A percentile compares a stretch with the other conserved stretches of the same genome.
phyloP scores from a whole-genome alignment of 225 moss, liverwort and hornwort species.

The Bryoerythrophyllum caledonicum region DNA sequence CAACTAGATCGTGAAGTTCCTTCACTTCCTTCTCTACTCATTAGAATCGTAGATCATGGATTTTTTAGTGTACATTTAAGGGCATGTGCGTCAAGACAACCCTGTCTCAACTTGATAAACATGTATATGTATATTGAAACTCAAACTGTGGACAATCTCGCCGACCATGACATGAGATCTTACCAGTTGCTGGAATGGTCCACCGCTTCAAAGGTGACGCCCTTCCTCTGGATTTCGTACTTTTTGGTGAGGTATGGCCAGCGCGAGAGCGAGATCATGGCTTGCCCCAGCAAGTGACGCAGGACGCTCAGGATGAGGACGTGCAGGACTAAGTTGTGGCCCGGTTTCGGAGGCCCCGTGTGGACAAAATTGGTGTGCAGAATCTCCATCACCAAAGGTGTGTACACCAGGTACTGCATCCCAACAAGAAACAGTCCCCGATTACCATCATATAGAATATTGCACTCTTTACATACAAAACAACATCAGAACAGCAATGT shows the following conservation, averaged over 20 bases:
- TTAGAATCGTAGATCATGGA: too few species aligned
- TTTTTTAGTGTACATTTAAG: too few species aligned
- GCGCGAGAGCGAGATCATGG: slow-evolving; percentile 60
- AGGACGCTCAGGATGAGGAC: slow-evolving; percentile 30
- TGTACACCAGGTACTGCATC: slow-evolving; percentile 64
- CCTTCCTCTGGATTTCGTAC: slow-evolving; percentile 56
- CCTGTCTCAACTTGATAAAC: too few species aligned
- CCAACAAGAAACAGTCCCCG: too few species aligned
- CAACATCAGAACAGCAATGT: not conserved
- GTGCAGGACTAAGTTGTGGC: slow-evolving; percentile 38
- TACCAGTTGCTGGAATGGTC: slow-evolving; percentile 67
- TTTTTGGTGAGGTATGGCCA: slow-evolving; percentile 48
- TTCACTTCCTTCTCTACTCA: too few species aligned
- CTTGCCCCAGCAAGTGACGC: slow-evolving; percentile 46
- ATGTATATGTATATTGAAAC: too few species aligned
- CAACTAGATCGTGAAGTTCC: too few species aligned
- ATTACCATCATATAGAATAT: too few species aligned
- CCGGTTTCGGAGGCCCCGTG: slow-evolving; percentile 22
- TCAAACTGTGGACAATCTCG: too few species aligned
- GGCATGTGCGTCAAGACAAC: too few species aligned
- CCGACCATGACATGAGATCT: not conserved
- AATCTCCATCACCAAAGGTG: slow-evolving; percentile 38
- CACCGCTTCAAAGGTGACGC: slow-evolving; percentile 63
- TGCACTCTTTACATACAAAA: too few species aligned
- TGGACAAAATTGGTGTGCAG: slow-evolving; percentile 20